Evolutionary conservation across 805 yeast genomes (phyloP).

Genomic region (Komagataella kurtzmanii): DNA sequence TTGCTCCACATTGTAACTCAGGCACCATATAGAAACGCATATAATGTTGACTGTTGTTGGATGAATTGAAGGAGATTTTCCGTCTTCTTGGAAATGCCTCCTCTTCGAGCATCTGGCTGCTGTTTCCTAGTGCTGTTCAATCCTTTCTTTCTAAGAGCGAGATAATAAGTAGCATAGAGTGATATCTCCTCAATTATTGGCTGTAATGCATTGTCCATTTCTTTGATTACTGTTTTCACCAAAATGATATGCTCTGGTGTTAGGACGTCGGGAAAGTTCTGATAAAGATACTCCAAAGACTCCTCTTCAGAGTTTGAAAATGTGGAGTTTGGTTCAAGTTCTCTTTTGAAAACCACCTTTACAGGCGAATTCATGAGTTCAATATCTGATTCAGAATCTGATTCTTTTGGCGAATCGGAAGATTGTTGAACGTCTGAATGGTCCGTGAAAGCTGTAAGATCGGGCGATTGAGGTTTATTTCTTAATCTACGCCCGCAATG

Average conservation of each 20-base stretch:
- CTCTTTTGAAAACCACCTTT: neutral
- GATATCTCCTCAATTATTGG: neutral
- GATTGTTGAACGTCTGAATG: neutral
- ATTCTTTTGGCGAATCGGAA: neutral
- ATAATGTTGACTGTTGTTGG: neutral
- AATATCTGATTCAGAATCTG: neutral
- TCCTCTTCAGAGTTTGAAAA: neutral
- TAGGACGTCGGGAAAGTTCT: slow-evolving; percentile 2
- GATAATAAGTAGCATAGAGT: neutral
- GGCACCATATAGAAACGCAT: neutral
- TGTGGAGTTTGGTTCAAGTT: neutral
- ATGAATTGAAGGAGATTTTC: neutral
- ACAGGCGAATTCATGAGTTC: neutral
- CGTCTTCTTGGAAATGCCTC: neutral
- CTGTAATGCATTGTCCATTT: slow-evolving; percentile 2
- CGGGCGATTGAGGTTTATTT: neutral
- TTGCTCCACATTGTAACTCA: neutral
- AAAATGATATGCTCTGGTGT: slow-evolving; percentile 3
- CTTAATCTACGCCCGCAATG: neutral
- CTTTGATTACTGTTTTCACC: slow-evolving; percentile 4
- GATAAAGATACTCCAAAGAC: slow-evolving; percentile 4
- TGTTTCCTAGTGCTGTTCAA: neutral
- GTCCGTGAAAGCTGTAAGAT: neutral
- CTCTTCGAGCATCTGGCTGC: neutral
- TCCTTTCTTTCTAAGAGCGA: neutral